A percentile compares a stretch with the other conserved stretches of the same genome.
These are phyloP conservation scores for Glutinoglossum americanum DNA, from an alignment of 495 filamentous ascomycete genomes.

Conservation along the genomic window DNA sequence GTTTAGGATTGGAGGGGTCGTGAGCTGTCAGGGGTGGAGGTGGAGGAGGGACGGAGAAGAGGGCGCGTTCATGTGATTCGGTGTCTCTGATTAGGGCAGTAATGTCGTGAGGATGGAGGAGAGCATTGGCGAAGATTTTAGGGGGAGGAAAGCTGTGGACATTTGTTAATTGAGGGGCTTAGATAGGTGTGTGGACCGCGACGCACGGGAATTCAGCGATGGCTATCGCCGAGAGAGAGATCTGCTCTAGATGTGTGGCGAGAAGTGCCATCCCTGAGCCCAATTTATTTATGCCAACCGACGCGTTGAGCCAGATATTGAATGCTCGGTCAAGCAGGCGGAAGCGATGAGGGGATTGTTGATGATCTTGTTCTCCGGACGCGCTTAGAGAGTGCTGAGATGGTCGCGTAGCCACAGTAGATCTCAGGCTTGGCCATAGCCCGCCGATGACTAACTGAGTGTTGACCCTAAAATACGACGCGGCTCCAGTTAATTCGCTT, in stretches of 20 bases:
- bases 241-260: conserved; percentile 75
- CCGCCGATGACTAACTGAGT: neutral
- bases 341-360: neutral
- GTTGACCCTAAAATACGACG: neutral
- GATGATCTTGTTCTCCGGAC: neutral
- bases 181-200: conserved; percentile 1
- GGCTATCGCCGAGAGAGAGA: conserved; percentile 56
- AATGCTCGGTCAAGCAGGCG: too few relatives aligned
- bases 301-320: too few relatives aligned
- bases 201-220: conserved; percentile 68
- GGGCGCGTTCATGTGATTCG: conserved; percentile 80
- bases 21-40: conserved; percentile 23
- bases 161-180: neutral
- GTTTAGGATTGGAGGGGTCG: conserved; percentile 3
- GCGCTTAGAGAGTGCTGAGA: neutral
- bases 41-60: conserved; percentile 73
- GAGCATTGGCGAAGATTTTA: conserved; percentile 90
- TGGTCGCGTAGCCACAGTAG: neutral
- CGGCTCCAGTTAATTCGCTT: conserved; percentile 2
- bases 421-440: neutral
- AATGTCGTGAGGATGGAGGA: conserved; percentile 74
- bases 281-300: too few relatives aligned
- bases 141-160: conserved; percentile 61
- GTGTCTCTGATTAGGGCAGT: conserved; percentile 89
- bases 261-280: conserved; percentile 78